A percentile compares a stretch with the other conserved stretches of the same genome.
These are phyloP conservation scores for Verticillium klebahnii DNA, from an alignment of 2,329 filamentous ascomycete genomes.

Conservation along the genomic window DNA sequence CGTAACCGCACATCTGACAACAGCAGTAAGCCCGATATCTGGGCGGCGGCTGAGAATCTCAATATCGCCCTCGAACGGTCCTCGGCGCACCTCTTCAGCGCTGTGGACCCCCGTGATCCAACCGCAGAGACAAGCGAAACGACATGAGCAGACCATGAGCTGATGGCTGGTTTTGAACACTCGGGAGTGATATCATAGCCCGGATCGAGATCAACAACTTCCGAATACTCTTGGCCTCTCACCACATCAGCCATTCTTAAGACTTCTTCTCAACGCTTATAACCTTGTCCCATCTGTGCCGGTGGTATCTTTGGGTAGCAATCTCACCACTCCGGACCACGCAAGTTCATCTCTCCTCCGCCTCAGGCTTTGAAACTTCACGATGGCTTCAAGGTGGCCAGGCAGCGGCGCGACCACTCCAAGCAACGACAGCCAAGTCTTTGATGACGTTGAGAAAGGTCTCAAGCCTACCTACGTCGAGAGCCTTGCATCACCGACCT, in stretches of 20 bases:
- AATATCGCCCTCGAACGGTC: background rate
- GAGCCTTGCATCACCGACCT: slow-evolving; percentile 15
- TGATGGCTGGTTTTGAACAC: background rate
- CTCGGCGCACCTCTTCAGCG: background rate
- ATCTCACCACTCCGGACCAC: background rate
- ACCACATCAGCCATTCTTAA: background rate
- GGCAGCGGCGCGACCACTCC: slow-evolving; percentile 3
- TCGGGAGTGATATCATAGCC: background rate
- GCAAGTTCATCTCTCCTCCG: background rate
- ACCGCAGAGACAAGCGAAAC: background rate
- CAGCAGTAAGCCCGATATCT: background rate
- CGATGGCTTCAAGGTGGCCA: background rate
- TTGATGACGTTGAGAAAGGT: slow-evolving; percentile 30
- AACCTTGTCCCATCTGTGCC: background rate
- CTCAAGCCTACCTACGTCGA: slow-evolving; percentile 22
- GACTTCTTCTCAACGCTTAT: background rate
- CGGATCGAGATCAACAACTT: background rate
- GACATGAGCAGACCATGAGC: background rate
- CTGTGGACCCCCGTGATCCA: background rate
- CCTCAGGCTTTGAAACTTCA: background rate
- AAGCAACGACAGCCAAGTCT: slow-evolving; percentile 8
- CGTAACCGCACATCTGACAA: background rate
- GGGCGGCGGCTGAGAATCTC: background rate
- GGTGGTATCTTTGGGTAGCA: background rate
- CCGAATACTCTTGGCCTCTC: background rate